Evolutionary conservation across 176 grass and related monocot species (phyloP), one percentile per base, ranked within the genome.

Genomic region (Musa schizocarpa): DNA sequence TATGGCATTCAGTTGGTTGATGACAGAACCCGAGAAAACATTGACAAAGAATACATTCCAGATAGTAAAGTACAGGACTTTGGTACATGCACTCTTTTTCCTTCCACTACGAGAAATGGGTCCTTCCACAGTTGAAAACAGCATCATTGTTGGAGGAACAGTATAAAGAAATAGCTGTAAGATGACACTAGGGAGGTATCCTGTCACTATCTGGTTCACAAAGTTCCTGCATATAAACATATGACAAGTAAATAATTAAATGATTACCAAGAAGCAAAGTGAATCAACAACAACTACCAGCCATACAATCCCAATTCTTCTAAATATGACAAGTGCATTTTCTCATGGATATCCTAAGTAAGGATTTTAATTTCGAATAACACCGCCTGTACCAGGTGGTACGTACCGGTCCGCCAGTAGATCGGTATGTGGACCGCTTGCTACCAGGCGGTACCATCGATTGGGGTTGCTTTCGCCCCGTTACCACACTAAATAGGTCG

Each of bases 11-110:
- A 98, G 11, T 76, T 98, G 94, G 72, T 61, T 85, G 69, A 98
- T 89, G 50, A 79, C 77, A 52, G 90, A 88, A 9, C 94, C 86
- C 13, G 94, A 93, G 49, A 98, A 43, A 53, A 98, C 90, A 82
- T 90, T 98, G 61, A 88, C 80, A 50, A 97, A 90, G 77, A 97
- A 97, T 13, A 97, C 84, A 81, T 97, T 97, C 93, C 93, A 97
- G 82, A 97, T 88, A 19, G 86, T 89, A 74, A 97, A 97, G 77
- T 82, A 88, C 52, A 97, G 76, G 29, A 92, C 88, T 88, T 97
- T 97, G 52, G 72, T 87, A 24, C 87, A 88, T 61, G 90, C 93
- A 85, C 90, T 97, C 79, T 75, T 97, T 85, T 97, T 97, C 83
- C 93, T 93, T 79, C 81, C 71, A 57, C 90, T 97, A 70, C 85